Evolutionary conservation across 805 yeast genomes (phyloP), one percentile per base, ranked within the genome.

Genomic region (Saturnispora halmiae): DNA sequence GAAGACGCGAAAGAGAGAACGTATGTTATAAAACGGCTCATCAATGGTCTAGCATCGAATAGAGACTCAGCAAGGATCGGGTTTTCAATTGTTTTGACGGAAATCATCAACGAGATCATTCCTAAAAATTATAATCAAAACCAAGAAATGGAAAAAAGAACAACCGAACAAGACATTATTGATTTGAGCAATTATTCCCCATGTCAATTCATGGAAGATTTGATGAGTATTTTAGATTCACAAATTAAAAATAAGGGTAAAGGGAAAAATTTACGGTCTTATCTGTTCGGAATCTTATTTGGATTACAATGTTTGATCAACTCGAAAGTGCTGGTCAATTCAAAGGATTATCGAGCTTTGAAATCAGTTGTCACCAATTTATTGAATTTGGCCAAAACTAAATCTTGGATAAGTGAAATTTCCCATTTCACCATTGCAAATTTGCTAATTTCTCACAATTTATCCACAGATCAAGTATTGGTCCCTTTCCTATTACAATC

Each of bases 351-450:
- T 2, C 29, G 52, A 1, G 57, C 52, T 2, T 66, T 69, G 35
- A 62, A 67, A 37, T 45, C 53, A 14, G 56, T 60, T 10, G 71
- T 79, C 21, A 60, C 65, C 4, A 56, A 64, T 24, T 51, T 82
- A 28, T 56, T 84, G 4, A 75, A 72, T 19, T 64, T 88, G 41
- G 72, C 94, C 0, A 57, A 65, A 11, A 48, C 64, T 27, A 90
- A 88, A 56, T 73, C 83, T 1, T 88, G 96, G 96, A 72, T 88
- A 31, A 67, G 94, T 45, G 96, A 90, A 59, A 76, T 94, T 3
- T 69, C 85, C 31, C 67, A 83, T 51, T 83, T 69, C 53, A 82
- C 94, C 1, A 64, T 88, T 35, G 75, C 71, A 49, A 77, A 73
- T 39, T 67, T 81, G 3, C 49, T 75, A n/a, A 50, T 26, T 22